Evolutionary conservation across 768 basidiomycete genomes (phyloP), one percentile per base, ranked within the genome.

Genomic region (Termitomyces titanicus): DNA sequence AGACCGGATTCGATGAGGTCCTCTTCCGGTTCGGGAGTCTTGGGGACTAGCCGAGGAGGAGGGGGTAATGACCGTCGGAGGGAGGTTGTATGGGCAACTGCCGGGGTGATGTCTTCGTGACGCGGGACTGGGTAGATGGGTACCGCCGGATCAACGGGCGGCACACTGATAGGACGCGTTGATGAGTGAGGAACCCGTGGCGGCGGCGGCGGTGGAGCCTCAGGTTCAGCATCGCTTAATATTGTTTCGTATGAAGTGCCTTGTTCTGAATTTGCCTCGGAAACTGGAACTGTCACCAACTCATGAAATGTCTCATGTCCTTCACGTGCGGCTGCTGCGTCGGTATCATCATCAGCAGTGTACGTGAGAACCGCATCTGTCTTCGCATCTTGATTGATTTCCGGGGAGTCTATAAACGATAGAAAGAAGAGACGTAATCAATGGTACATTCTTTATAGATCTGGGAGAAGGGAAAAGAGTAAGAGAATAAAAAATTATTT

Each of bases 11-110:
- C 57, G 18, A 24, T 56, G 8, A 37, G 54, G 22, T 68, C 68
- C 38, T 68, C 70, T 35, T 68, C 66, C 15, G 48, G 47, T 42
- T 71, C 65, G 9, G 63, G 63, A n/a, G 64, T 59, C 47, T 65
- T 59, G 5, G 72, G 67, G 12, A 72, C 62, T 38, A 70, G 56
- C 25, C 58, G 61, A 27, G 62, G 66, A 5, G 68, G 67, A 52
- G 66, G 57, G 11, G 63, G 54, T 25, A 61, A 31, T 13, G 59
- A 56, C 48, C 59, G 38, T 25, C 43, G 44, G 29, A 56, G 49
- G 49, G 46, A 20, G 10, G 5, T 31, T 10, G 60, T 33, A 12
- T 55, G 35, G 29, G 50, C 37, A n/a, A 51, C 17, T 4, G 38
- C 27, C 10, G 43, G 39, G 15, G 48, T n/a, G 9, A 31, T 17